These are phyloP conservation scores for Astragalus membranaceus DNA, from an alignment of 306 rosid genomes.

Conservation along the genomic window DNA sequence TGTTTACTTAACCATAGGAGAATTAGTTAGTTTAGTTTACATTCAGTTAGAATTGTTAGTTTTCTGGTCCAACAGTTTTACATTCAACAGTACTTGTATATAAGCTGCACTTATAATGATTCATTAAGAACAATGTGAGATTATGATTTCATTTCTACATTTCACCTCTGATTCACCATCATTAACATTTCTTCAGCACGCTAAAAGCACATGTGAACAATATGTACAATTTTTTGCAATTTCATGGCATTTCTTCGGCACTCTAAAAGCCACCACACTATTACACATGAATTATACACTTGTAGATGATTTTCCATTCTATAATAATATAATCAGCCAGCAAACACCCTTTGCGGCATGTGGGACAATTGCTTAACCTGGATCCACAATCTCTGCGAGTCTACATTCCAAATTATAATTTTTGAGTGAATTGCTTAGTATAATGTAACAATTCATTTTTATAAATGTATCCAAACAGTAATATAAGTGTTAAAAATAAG, in stretches of 20 bases:
- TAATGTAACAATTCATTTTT: background rate
- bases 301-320: background rate
- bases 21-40: no score
- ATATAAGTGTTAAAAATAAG: no score
- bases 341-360: conserved; percentile 71
- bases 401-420: conserved; percentile 33
- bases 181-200: conserved; percentile 1
- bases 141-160: no score
- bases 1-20: no score
- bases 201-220: background rate
- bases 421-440: background rate
- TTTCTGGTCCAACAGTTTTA: no score
- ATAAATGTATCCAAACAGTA: background rate
- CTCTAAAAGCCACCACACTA: background rate
- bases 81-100: no score
- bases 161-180: no score
- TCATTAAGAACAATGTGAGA: no score
- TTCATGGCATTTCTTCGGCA: background rate
- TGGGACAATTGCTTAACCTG: conserved; percentile 54
- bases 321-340: conserved; percentile 44
- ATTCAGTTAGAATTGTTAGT: no score
- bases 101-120: no score
- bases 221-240: background rate
- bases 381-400: conserved; percentile 76
- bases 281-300: background rate